A percentile compares a stretch with the other conserved stretches of the same genome.
These are phyloP conservation scores for Penicillium simplicissimum DNA, from an alignment of 495 filamentous ascomycete genomes.

Conservation along the genomic window DNA sequence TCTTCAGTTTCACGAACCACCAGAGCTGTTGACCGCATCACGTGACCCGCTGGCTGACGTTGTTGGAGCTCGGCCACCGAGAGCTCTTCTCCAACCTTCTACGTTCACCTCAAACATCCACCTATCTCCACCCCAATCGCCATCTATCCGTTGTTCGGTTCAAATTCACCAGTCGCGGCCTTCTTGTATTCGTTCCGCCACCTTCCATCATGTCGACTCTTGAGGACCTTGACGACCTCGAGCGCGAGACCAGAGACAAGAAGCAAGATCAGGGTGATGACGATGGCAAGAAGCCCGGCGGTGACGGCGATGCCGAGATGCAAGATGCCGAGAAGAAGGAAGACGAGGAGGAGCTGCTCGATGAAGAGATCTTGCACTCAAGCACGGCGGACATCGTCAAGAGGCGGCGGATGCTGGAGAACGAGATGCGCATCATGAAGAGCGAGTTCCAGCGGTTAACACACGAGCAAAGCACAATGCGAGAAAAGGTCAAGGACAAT, in stretches of 20 bases:
- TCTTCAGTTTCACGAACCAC: not conserved
- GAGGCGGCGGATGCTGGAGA: slow-evolving; percentile 83
- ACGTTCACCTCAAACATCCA: slow-evolving; percentile 18
- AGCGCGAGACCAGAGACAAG: slow-evolving; percentile 77
- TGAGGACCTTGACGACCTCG: slow-evolving; percentile 79
- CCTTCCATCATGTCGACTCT: slow-evolving; percentile 70
- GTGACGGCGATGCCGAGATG: slow-evolving; percentile 82
- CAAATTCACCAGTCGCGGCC: slow-evolving; percentile 9
- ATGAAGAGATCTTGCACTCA: slow-evolving; percentile 85
- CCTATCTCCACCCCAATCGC: slow-evolving; percentile 14
- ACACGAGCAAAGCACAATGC: slow-evolving; percentile 93
- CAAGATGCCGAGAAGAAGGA: slow-evolving; percentile 74
- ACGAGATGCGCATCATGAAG: slow-evolving; percentile 97
- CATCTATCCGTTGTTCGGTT: slow-evolving; percentile 7
- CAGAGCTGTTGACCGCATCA: slow-evolving; percentile 33
- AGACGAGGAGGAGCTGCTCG: slow-evolving; percentile 75
- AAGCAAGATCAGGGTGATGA: slow-evolving; percentile 61
- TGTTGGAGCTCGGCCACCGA: slow-evolving; percentile 43
- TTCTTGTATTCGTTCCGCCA: slow-evolving; percentile 12
- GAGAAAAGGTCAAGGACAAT: slow-evolving; percentile 99
- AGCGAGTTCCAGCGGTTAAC: slow-evolving; percentile 92
- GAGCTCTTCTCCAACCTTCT: slow-evolving; percentile 36
- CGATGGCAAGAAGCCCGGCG: slow-evolving; percentile 57
- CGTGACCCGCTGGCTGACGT: slow-evolving; percentile 46
- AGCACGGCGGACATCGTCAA: slow-evolving; percentile 93